Base-by-base conservation (phyloP, 257 asterid species). In the Scutellaria galericulata region DNA sequence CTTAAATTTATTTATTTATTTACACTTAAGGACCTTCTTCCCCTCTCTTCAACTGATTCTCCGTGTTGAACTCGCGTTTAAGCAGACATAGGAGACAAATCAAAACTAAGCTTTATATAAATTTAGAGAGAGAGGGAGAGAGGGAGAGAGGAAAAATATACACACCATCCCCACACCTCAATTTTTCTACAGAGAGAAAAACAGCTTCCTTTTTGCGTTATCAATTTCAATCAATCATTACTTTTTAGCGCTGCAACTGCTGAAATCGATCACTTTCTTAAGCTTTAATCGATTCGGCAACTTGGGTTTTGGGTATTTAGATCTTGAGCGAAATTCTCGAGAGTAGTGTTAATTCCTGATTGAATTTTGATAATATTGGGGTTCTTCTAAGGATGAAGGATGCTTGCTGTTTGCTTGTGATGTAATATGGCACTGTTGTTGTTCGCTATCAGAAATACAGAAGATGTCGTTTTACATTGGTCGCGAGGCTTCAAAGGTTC, bases 401-500 rank as follows among this genome's bases (percentile, higher is more conserved):
- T 75, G 81, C 75, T 64, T 80, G 50, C 57, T 73, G 79, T 77
- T 70, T 80, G 83, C 73, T 85, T 78, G 72, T 86, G 89, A 83
- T 83, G 86, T 90, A 74, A 85, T 85, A 88, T 86, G 95, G 93
- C 70, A 76, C 74, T 85, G 80, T 64, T 85, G 80, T 64, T 80
- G 76, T 50, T 71, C 70, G 78, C 54, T 61, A 54, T 68, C 40
- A 65, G 81, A 86, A 54, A 71, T 72, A 48, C 60, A 86, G 54
- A 85, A 72, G 78, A 94, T 94, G 98, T 88, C 98, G 90, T 80
- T 91, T 86, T 94, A 94, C 95, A 86, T 92, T 82, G 86, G 97
- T 87, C 97, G 98, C 83, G 98, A 90, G 87, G 93, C 96, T 84
- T 90, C 98, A 20, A 92, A 90, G 98, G 98, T 92, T 84, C 65